Evolutionary conservation across 305 asterid species (phyloP).

Genomic region (Rubia tinctorum): DNA sequence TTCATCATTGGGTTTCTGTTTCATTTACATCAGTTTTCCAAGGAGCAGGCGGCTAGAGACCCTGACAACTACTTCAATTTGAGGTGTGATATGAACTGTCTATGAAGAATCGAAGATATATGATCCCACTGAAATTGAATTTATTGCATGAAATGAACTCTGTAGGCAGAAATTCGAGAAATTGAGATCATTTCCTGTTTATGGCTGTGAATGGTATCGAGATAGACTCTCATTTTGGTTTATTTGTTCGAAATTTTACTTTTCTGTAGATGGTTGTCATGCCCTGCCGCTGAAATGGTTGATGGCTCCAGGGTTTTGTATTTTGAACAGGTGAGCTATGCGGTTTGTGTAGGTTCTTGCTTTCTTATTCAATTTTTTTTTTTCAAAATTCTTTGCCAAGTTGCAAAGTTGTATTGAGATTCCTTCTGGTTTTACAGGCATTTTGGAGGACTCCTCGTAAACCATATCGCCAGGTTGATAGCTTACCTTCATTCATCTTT

Average conservation of each 20-base stretch:
- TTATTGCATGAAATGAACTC: neutral
- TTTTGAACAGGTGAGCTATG: slow-evolving; percentile 68
- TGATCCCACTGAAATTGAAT: neutral
- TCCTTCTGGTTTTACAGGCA: slow-evolving; percentile 55
- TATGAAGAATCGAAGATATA: neutral
- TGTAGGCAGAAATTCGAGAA: neutral
- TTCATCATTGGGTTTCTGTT: neutral
- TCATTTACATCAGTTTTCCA: slow-evolving; percentile 51
- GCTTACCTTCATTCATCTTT: neutral
- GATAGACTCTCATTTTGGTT: neutral
- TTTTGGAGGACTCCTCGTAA: slow-evolving; percentile 95
- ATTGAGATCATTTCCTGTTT: neutral
- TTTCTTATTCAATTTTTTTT: neutral
- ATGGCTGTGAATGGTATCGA: neutral
- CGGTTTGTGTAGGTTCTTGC: neutral
- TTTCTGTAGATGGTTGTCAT: slow-evolving; percentile 73
- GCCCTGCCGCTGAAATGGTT: slow-evolving; percentile 98
- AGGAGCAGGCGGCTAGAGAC: slow-evolving; percentile 93
- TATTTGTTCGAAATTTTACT: neutral
- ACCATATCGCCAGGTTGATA: slow-evolving; percentile 87
- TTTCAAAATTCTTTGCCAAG: neutral
- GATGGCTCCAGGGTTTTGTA: slow-evolving; percentile 96
- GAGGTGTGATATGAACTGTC: slow-evolving; percentile 39
- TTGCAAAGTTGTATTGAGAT: slow-evolving; percentile 8
- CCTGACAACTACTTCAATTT: slow-evolving; percentile 96